Conservation (phyloP, 1,284 basidiomycete genomes). For the Leccinum pallidistipes region DNA sequence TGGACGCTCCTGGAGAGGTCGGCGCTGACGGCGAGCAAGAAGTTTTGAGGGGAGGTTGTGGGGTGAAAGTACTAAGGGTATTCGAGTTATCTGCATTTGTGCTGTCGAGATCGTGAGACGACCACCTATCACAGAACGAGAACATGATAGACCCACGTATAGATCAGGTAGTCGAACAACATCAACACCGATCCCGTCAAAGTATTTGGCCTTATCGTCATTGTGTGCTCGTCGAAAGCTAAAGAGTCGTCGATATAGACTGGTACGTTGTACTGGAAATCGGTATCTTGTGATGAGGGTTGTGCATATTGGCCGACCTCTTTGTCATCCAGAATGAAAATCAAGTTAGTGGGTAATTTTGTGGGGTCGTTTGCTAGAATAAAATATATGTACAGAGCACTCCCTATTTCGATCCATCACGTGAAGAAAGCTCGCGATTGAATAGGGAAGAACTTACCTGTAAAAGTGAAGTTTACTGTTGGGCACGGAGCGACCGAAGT, state of each 20-base stretch:
- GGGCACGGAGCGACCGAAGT: not conserved
- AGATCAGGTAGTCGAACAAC: slow-evolving; percentile 18
- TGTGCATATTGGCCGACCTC: not conserved
- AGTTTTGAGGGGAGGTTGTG: not conserved
- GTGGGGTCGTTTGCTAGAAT: slow-evolving; percentile 7
- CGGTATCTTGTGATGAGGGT: not conserved
- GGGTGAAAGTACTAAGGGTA: not conserved
- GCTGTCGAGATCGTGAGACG: not conserved
- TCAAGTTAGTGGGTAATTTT: slow-evolving; percentile 1
- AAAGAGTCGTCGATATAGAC: slow-evolving; percentile 16
- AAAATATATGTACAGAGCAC: slow-evolving; percentile 23
- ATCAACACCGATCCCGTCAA: not conserved
- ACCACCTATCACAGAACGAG: not conserved
- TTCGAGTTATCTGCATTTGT: not conserved
- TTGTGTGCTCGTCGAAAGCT: slow-evolving; percentile 6
- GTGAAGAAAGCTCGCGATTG: not conserved
- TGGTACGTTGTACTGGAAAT: slow-evolving; percentile 8
- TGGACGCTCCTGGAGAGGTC: not conserved
- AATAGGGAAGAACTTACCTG: slow-evolving; percentile 1
- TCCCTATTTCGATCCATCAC: slow-evolving; percentile 4
- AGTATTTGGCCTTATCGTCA: slow-evolving; percentile 6
- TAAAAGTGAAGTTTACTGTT: slow-evolving; percentile 15
- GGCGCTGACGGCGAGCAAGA: not conserved
- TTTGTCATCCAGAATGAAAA: slow-evolving; percentile 10
- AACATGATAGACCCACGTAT: slow-evolving; percentile 7